Evolutionary conservation across 148 eudicot species (phyloP), one percentile per base, ranked within the genome.

Genomic region (Hydrangea macrophylla): DNA sequence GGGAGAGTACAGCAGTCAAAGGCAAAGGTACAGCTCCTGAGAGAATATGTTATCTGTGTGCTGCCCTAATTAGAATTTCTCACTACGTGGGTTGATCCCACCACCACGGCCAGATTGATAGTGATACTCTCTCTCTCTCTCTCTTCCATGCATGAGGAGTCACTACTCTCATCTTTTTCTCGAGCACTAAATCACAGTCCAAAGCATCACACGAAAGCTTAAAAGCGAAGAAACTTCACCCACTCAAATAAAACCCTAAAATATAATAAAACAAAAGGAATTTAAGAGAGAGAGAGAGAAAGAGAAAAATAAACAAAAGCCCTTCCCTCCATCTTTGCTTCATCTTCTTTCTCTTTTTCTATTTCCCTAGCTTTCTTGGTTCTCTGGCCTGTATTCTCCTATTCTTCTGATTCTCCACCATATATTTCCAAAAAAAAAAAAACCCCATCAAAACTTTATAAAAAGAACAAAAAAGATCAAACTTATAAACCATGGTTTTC

Each of bases 391-490:
- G 18, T 62, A 64, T 56, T 73, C 50, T 42, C 75, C 27, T 65
- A 55, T 75, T 55, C 70, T 54, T 74, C 57, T 78, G 79, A 79
- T 86, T 84, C 84, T 80, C 88, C 84, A 81, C 84, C 88, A 79
- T 73, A 70, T 70, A 72, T 71, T 65, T 37, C 58, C 74, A 72
- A 78, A 83, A 68, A 75, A 60, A n/a, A n/a, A n/a, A n/a, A n/a
- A 53, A 77, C 64, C 60, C 51, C 50, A 58, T 32, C 70, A 76
- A 76, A 83, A 57, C 84, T 86, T 86, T 86, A 69, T 55, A 80
- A 76, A 82, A 71, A 77, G 72, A 82, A 58, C 70, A 44, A 55
- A 58, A 70, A 68, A 72, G 71, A 77, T 40, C 64, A 57, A 27
- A 42, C 55, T 53, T 55, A 65, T n/a, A 66, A 39, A 76, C 65